Conservation (phyloP, 1,139 yeast species). For the Geotrichum phurueaensis region DNA sequence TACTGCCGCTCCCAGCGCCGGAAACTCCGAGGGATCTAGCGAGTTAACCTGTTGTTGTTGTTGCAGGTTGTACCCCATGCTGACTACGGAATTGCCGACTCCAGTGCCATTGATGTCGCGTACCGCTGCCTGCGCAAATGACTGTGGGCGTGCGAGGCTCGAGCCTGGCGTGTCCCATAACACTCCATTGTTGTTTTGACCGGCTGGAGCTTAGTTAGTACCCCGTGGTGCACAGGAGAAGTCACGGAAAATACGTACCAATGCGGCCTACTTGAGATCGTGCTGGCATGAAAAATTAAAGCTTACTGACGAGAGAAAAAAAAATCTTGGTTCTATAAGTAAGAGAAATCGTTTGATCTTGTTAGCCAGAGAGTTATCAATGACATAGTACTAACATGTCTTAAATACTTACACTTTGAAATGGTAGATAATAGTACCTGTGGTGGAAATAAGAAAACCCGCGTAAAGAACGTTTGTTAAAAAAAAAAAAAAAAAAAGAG, state of each 20-base stretch:
- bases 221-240: background rate
- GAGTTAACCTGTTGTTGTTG: conserved; percentile 18
- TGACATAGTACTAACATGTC: background rate
- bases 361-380: background rate
- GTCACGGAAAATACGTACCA: conserved; percentile 5
- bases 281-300: conserved; percentile 1
- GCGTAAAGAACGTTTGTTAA: background rate
- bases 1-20: conserved; percentile 26
- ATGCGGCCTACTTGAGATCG: conserved; percentile 15
- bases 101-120: conserved; percentile 9
- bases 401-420: background rate
- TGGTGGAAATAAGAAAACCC: background rate
- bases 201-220: background rate
- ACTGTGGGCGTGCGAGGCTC: conserved; percentile 2
- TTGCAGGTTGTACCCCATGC: conserved; percentile 16
- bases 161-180: background rate
- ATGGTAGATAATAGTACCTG: background rate
- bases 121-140: conserved; percentile 22
- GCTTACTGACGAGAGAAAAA: background rate
- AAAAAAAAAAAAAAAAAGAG: background rate
- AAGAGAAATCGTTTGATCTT: background rate
- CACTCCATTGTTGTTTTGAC: conserved; percentile 5
- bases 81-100: background rate
- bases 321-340: background rate
- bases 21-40: conserved; percentile 29